Conservation (phyloP, 2,329 filamentous ascomycete species). For the Aschersonia sp. region DNA sequence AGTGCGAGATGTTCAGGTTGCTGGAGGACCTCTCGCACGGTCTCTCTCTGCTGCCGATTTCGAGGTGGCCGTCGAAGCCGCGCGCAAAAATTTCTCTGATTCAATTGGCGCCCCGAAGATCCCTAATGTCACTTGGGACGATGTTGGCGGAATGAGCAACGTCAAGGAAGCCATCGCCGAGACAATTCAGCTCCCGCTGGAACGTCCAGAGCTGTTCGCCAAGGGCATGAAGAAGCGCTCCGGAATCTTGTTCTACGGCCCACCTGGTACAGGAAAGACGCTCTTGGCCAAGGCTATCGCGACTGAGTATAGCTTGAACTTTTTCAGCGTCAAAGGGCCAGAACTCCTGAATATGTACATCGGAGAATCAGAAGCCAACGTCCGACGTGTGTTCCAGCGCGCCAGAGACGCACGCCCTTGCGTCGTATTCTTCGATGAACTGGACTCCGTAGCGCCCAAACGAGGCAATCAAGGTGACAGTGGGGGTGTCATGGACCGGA, state of each 20-base stretch:
- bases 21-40: conserved; percentile 66
- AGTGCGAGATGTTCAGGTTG: conserved; percentile 71
- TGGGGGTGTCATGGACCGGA: conserved; percentile 95
- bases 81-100: conserved; percentile 94
- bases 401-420: conserved; percentile 76
- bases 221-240: conserved; percentile 98
- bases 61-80: conserved; percentile 84
- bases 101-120: conserved; percentile 96
- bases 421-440: conserved; percentile 85
- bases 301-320: conserved; percentile 86
- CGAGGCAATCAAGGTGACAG: conserved; percentile 94
- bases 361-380: conserved; percentile 85
- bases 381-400: conserved; percentile 75
- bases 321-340: conserved; percentile 86
- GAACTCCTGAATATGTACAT: conserved; percentile 95
- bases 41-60: conserved; percentile 76
- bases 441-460: conserved; percentile 90
- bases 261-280: conserved; percentile 83
- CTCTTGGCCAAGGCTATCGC: conserved; percentile 87
- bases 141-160: conserved; percentile 83
- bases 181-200: conserved; percentile 85
- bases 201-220: conserved; percentile 84
- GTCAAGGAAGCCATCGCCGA: conserved; percentile 97
- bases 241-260: conserved; percentile 83
- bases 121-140: conserved; percentile 90